These are phyloP conservation scores for Phytophthora niederhauseri DNA, from an alignment of 352 stramenopile genomes.

Conservation along the genomic window DNA sequence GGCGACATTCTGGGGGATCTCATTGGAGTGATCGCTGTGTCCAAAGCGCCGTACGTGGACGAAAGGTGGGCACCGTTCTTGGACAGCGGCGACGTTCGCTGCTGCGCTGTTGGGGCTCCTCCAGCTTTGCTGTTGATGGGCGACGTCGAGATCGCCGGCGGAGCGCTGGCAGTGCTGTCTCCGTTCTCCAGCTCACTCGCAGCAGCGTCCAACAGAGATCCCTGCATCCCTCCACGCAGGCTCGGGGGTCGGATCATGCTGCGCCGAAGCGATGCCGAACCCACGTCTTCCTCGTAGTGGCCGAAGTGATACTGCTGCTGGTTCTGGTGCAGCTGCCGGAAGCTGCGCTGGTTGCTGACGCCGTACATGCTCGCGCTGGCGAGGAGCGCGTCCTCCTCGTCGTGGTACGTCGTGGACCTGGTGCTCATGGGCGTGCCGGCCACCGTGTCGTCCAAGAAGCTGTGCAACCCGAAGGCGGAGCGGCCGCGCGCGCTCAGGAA, in stretches of 20 bases:
- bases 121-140: slow-evolving; percentile 14
- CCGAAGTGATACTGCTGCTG: slow-evolving; percentile 71
- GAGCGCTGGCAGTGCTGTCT: slow-evolving; percentile 14
- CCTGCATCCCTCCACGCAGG: slow-evolving; percentile 25
- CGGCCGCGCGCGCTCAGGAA: slow-evolving; percentile 33
- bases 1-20: slow-evolving; percentile 51
- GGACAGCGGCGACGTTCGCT: slow-evolving; percentile 23
- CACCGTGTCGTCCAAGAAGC: slow-evolving; percentile 49
- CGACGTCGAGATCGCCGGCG: slow-evolving; percentile 25
- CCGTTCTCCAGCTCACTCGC: slow-evolving; percentile 32
- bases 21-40: slow-evolving; percentile 44
- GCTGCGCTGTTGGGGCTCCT: slow-evolving; percentile 27
- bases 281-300: slow-evolving; percentile 54
- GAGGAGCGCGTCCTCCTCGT: slow-evolving; percentile 78
- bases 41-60: slow-evolving; percentile 63
- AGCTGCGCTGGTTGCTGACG: slow-evolving; percentile 62
- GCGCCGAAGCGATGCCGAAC: slow-evolving; percentile 38
- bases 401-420: slow-evolving; percentile 62
- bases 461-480: slow-evolving; percentile 33
- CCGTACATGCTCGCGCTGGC: slow-evolving; percentile 78
- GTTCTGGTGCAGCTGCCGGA: slow-evolving; percentile 78
- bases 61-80: slow-evolving; percentile 22
- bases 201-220: slow-evolving; percentile 26
- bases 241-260: slow-evolving; percentile 40
- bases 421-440: slow-evolving; percentile 56